These are phyloP conservation scores for Xylaria digitata DNA, from an alignment of 2,329 filamentous ascomycete genomes.

Conservation along the genomic window DNA sequence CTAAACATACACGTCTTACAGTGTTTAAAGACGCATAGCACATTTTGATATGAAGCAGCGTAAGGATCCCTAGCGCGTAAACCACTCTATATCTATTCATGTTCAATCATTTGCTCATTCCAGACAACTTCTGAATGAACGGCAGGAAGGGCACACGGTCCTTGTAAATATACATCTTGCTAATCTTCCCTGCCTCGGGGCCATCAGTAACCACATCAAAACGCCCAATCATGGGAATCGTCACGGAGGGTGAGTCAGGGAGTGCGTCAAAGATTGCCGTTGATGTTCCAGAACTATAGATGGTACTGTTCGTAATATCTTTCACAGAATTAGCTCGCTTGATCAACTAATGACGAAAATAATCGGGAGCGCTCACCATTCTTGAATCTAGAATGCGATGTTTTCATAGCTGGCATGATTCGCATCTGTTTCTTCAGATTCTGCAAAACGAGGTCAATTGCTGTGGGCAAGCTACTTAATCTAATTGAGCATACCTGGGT, in stretches of 20 bases:
- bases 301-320: conserved; percentile 21
- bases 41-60: too few species aligned
- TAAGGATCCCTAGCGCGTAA: too few species aligned
- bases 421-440: conserved; percentile 24
- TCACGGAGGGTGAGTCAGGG: conserved; percentile 22
- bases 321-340: not conserved
- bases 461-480: too few species aligned
- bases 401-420: conserved; percentile 26
- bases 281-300: conserved; percentile 24
- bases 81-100: too few species aligned
- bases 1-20: too few species aligned
- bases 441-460: not conserved
- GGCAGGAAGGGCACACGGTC: conserved; percentile 26
- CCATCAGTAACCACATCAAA: conserved; percentile 23
- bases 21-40: too few species aligned
- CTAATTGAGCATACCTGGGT: not conserved
- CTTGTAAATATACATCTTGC: conserved; percentile 27
- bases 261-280: conserved; percentile 19
- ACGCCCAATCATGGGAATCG: conserved; percentile 25
- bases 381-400: conserved; percentile 27
- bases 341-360: not conserved
- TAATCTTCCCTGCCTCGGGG: conserved; percentile 20
- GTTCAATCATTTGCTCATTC: conserved; percentile 16
- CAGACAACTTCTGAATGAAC: conserved; percentile 22
- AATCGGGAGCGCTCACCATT: conserved; percentile 7